Base-by-base conservation (phyloP, 345 rosid genomes). In the Geranium brycei region DNA sequence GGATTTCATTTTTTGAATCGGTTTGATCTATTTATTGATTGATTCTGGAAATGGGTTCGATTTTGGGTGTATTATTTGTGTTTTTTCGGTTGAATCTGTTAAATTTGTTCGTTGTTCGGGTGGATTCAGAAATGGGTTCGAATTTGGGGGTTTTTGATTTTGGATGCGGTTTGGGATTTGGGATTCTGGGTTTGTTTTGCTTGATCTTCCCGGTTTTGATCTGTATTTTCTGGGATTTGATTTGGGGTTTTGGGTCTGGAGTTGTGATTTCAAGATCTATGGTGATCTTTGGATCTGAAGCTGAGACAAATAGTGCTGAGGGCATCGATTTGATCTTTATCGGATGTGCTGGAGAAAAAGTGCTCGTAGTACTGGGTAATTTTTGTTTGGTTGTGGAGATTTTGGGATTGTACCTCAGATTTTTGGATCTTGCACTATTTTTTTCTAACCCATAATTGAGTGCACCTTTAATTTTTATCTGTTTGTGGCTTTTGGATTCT, bases 241-340 rank as follows among this genome's bases (percentile, higher is more conserved):
- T 35, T 35, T 35, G 41, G 41, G 41, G 41, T 35, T 35, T 35
- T 35, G 41, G 41, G 41, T 35, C 10, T 35, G 41, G 41, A 35
- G 28, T 23, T 35, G 7, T 35, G 41, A 7, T 4, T 35, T 35
- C 41, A 35, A 35, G 11, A 47, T 47, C 15, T 13, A 2, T 47
- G 0, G 23, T 16, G 51, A 2, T 1, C 3, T 17, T 35, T 28
- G 68, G 74, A 66, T 75, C 71, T 68, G 76, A 68, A 65, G 51
- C 57, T 51, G 16, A 41, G 62, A 19, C 28, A 53, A 31, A 40
- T 30, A 60, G 19, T 31, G 8, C 16, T 6, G 6, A 19, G 60
- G 31, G 68, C 38, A 66, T 71, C 66, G 23, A 18, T 61, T 51
- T 77, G 78, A 72, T 72, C 74, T 47, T 68, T 59, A 68, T 64